A percentile compares a stretch with the other conserved stretches of the same genome.
Evolutionary conservation across 768 basidiomycete genomes (phyloP).

Genomic region (Tylopilus rubrobrunneus): DNA sequence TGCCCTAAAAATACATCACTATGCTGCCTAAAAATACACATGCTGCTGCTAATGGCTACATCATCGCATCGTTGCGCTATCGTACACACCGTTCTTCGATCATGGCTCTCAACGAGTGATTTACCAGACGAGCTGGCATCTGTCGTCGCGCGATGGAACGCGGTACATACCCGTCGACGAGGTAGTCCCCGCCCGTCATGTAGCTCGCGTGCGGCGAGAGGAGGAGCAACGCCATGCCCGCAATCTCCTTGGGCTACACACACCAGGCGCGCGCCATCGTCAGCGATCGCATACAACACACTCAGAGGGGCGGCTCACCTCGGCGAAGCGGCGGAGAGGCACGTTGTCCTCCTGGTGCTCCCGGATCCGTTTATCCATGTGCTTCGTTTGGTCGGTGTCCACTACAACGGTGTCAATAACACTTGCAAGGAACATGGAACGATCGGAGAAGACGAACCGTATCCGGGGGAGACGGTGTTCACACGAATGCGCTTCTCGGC

Average conservation of each 20-base stretch:
- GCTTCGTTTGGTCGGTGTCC: constrained; percentile 53
- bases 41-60: not conserved
- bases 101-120: not conserved
- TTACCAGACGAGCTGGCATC: constrained; percentile 28
- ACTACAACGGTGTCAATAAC: constrained; percentile 38
- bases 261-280: too few species aligned
- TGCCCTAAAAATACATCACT: not conserved
- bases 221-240: constrained; percentile 50
- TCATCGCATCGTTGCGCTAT: not conserved
- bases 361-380: constrained; percentile 47
- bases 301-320: constrained; percentile 33
- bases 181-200: constrained; percentile 57
- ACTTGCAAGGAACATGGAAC: too few species aligned
- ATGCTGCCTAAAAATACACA: too few species aligned
- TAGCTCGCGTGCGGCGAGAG: constrained; percentile 50
- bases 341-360: constrained; percentile 48
- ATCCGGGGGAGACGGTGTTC: constrained; percentile 62
- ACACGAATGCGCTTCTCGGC: constrained; percentile 48
- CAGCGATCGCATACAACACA: too few species aligned
- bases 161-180: constrained; percentile 49
- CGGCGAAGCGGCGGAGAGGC: constrained; percentile 54
- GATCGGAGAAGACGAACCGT: constrained; percentile 27
- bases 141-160: too few species aligned
- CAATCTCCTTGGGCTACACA: constrained; percentile 54
- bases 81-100: not conserved